These are phyloP conservation scores for Phytophthora pisi DNA, from an alignment of 352 stramenopile genomes.

Conservation along the genomic window DNA sequence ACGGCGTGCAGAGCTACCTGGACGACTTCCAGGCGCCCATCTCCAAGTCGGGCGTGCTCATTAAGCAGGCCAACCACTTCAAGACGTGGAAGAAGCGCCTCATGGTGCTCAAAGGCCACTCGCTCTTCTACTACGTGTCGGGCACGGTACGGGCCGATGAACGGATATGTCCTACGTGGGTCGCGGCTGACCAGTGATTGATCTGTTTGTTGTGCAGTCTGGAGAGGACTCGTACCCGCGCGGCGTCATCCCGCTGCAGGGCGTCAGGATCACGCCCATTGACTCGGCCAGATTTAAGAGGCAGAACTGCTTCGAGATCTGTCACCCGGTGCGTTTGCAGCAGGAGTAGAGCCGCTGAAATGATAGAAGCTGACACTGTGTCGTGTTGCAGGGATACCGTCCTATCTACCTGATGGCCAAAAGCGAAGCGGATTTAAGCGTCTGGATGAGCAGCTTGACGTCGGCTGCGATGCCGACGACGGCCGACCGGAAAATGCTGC, in stretches of 20 bases:
- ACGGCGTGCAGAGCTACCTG: slow-evolving; percentile 56
- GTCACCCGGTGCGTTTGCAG: slow-evolving; percentile 60
- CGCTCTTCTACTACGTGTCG: slow-evolving; percentile 89
- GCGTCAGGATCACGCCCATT: slow-evolving; percentile 80
- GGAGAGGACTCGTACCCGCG: slow-evolving; percentile 86
- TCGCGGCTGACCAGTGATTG: not conserved
- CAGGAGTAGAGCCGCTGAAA: not conserved
- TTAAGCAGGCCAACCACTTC: slow-evolving; percentile 89
- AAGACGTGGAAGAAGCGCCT: slow-evolving; percentile 91
- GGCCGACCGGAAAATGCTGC: slow-evolving; percentile 68
- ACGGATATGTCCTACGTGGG: not conserved
- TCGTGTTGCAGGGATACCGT: slow-evolving; percentile 58
- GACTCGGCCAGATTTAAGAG: slow-evolving; percentile 83
- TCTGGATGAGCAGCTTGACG: slow-evolving; percentile 88
- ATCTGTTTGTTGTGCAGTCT: slow-evolving; percentile 47
- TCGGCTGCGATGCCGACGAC: slow-evolving; percentile 81
- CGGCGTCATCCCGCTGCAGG: slow-evolving; percentile 77
- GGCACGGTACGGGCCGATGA: slow-evolving; percentile 57
- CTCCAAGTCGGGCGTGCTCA: slow-evolving; percentile 84
- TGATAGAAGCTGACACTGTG: slow-evolving; percentile 12
- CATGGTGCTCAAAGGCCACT: slow-evolving; percentile 89
- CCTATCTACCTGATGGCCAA: slow-evolving; percentile 89
- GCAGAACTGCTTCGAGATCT: slow-evolving; percentile 90
- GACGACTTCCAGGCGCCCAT: slow-evolving; percentile 84
- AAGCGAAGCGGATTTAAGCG: slow-evolving; percentile 78